Evolutionary conservation across 148 eudicot genomes (phyloP), one percentile per base, ranked within the genome.

Genomic region (Dysphania ambrosioides): DNA sequence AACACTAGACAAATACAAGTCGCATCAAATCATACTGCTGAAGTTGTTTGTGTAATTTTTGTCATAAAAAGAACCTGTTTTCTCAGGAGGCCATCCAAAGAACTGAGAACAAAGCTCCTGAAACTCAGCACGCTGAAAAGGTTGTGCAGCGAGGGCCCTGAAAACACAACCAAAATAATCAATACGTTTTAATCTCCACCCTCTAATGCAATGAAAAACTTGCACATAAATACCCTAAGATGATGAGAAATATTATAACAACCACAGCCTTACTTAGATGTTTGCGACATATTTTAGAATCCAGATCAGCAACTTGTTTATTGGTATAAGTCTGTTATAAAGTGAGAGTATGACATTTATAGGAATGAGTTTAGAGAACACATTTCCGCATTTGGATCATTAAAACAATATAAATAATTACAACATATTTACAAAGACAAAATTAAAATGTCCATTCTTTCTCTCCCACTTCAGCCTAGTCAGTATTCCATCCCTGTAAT

Each of bases 41-140:
- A 64, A 68, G 4, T 59, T 61, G 31, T 62, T 74, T 23, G 26
- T 34, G 69, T 38, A 70, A 19, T n/a, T 1, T 31, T 16, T 36
- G 61, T 32, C 19, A 44, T 44, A 56, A 71, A 16, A 76, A 27
- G 24, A 53, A 93, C 98, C 97, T 85, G 97, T 93, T 87, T 91
- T 93, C 83, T 91, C 93, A 21, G 93, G 90, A 81, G 95, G 87
- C 98, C 98, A 93, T 31, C 77, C 93, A 56, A 93, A 91, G 77
- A 73, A 87, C 70, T 81, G 85, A 72, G 81, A 79, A 73, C 98
- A 93, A 77, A 88, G 71, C 67, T 88, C 84, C 82, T 88, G 98
- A 83, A 91, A 85, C 79, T 75, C 82, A 77, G 69, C 59, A 51
- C 85, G 89, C 42, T 83, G 82, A 79, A 91, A 88, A 76, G 89